Evolutionary conservation across 345 rosid species (phyloP).

Genomic region (Capsella bursapastoris): DNA sequence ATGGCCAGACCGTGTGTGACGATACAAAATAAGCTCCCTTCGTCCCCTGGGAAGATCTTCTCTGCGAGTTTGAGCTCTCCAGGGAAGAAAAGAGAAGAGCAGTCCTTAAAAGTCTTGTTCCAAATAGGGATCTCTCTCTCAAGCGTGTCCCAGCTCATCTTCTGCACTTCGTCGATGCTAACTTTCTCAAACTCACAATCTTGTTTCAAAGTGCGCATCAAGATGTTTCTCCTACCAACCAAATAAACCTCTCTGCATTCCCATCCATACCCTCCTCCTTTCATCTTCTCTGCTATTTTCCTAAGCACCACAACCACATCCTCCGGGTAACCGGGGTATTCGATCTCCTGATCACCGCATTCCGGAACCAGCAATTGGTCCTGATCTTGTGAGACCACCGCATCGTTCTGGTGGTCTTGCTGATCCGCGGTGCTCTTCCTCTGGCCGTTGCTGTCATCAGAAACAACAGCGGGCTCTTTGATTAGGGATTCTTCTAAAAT

Average conservation of each 20-base stretch:
- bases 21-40: conserved; percentile 56
- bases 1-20: conserved; percentile 58
- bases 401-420: conserved; percentile 42
- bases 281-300: conserved; percentile 65
- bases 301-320: conserved; percentile 53
- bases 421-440: conserved; percentile 43
- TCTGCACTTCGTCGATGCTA: conserved; percentile 83
- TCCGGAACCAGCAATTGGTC: conserved; percentile 29
- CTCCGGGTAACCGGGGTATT: conserved; percentile 50
- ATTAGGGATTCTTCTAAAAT: conserved; percentile 50
- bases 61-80: conserved; percentile 62
- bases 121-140: conserved; percentile 78
- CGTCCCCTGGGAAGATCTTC: conserved; percentile 49
- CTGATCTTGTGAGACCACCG: conserved; percentile 33
- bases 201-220: conserved; percentile 56
- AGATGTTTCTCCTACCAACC: conserved; percentile 57
- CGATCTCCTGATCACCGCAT: conserved; percentile 38
- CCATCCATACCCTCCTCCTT: conserved; percentile 63
- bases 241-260: conserved; percentile 76
- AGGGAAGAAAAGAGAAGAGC: conserved; percentile 56
- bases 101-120: conserved; percentile 66
- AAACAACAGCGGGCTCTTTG: conserved; percentile 24
- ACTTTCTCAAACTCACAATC: conserved; percentile 68
- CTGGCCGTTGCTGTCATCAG: conserved; percentile 39
- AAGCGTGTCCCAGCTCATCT: conserved; percentile 73